Percentiles rank a stretch among this genome's conserved stretches.
Conservation (phyloP, 2,329 filamentous ascomycete genomes). For the Trichocomaceae sp. region DNA sequence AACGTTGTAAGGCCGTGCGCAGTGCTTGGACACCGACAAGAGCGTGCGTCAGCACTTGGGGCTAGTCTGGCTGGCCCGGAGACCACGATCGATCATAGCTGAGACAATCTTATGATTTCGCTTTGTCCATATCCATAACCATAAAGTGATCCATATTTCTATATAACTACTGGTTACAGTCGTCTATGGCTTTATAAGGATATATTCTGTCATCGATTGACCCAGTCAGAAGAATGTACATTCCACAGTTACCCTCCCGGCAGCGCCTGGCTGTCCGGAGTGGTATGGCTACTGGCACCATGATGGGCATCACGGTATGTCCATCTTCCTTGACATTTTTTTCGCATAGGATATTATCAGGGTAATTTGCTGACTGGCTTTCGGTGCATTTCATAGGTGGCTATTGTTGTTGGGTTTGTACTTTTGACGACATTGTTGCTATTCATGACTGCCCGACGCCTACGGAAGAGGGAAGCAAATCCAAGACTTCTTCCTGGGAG, state of each 20-base stretch:
- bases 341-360: no score
- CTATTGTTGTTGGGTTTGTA: constrained; percentile 27
- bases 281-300: background rate
- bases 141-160: background rate
- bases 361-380: background rate
- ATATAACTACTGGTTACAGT: background rate
- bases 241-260: constrained; percentile 6
- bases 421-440: constrained; percentile 21
- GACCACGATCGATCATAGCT: background rate
- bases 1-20: background rate
- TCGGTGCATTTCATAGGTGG: constrained; percentile 18
- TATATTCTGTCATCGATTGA: background rate
- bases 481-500: constrained; percentile 48
- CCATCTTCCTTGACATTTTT: background rate
- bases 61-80: constrained; percentile 7
- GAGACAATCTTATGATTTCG: no score
- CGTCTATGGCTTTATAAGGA: constrained; percentile 7
- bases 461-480: constrained; percentile 40
- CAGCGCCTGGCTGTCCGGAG: constrained; percentile 5
- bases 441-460: constrained; percentile 36
- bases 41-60: background rate
- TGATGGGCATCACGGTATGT: constrained; percentile 8
- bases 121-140: no score
- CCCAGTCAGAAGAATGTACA: constrained; percentile 11
- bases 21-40: background rate